Evolutionary conservation across 495 filamentous ascomycete species (phyloP), one percentile per base, ranked within the genome.

Genomic region (Bathelium albidoporum): DNA sequence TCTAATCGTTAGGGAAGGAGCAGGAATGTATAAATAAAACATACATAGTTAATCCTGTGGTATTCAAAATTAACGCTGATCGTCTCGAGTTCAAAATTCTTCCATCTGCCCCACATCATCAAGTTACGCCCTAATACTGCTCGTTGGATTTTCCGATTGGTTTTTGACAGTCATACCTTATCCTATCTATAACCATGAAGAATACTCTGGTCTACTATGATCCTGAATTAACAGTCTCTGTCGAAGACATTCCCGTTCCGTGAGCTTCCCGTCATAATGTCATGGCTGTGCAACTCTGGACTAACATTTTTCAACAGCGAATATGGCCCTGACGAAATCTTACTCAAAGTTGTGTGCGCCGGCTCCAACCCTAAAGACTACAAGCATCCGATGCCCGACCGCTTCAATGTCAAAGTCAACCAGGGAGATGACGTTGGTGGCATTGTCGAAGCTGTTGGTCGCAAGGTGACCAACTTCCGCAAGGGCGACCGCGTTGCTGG

Each of bases 331-430:
- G 32, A 68, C 41, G 62, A 70, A 58, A 32, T 70, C 32, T 45
- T 70, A 31, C 63, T 70, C 44, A 70, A 70, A 59, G 68, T 70
- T 2, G 58, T 62, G 22, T 60, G 62, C 28, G 59, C 65, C 29
- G 68, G 65, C 12, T 58, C 65, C 31, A 70, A 70, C 44, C 68
- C 68, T 18, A 70, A 70, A 52, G 68, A 70, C 60, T 70, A 41
- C 28, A 62, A 62, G 43, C 49, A 55, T 24, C 49, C 49, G 5
- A 43, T 43, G 32, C 64, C 62, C 14, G 34, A 66, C 32, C 64
- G 39, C 1, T 31, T 58, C 32, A 58, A 65, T 32, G 43, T 26
- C 58, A 53, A 64, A 45, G 18, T 59, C 36, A 69, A 69, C 44
- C 44, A 59, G 34, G 64, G 66, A 20, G 66, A 69, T 43, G 66